Evolutionary conservation across 192 early-diverging fungal species (phyloP).

Genomic region (Umbelopsis sp.): DNA sequence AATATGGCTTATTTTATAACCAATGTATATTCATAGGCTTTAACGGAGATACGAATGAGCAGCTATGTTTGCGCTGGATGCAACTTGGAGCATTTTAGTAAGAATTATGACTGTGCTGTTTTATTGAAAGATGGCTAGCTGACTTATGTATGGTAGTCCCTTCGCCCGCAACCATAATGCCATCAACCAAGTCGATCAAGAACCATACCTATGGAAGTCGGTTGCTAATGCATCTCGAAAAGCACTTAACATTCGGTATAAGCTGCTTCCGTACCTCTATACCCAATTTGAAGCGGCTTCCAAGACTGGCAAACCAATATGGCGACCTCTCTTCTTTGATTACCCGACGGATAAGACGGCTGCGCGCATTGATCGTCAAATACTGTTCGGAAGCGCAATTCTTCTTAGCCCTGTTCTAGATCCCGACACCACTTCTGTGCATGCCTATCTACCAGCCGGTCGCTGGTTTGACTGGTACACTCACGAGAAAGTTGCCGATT

Average conservation of each 20-base stretch:
- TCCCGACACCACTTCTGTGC: constrained; percentile 51
- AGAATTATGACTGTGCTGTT: background rate
- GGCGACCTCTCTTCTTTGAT: constrained; percentile 58
- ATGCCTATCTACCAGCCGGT: constrained; percentile 62
- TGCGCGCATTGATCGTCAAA: constrained; percentile 56
- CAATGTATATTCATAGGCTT: constrained; percentile 36
- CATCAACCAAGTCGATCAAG: constrained; percentile 50
- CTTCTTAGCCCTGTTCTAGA: constrained; percentile 61
- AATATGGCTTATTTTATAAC: background rate
- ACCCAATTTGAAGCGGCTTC: constrained; percentile 52
- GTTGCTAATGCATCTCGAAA: constrained; percentile 60
- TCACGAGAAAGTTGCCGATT: constrained; percentile 30
- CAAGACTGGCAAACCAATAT: constrained; percentile 54
- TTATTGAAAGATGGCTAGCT: too few relatives aligned
- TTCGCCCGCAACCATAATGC: constrained; percentile 66
- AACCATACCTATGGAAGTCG: constrained; percentile 59
- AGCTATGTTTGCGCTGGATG: constrained; percentile 69
- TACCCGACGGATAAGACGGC: constrained; percentile 40
- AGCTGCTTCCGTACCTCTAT: constrained; percentile 64
- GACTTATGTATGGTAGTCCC: background rate
- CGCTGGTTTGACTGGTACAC: constrained; percentile 67
- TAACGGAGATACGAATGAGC: constrained; percentile 57
- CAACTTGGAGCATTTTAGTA: constrained; percentile 55
- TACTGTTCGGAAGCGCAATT: constrained; percentile 59
- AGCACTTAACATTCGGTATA: constrained; percentile 59